These are phyloP conservation scores for Pleoardoris graminearum DNA, from an alignment of 2,329 filamentous ascomycete genomes.

Conservation along the genomic window DNA sequence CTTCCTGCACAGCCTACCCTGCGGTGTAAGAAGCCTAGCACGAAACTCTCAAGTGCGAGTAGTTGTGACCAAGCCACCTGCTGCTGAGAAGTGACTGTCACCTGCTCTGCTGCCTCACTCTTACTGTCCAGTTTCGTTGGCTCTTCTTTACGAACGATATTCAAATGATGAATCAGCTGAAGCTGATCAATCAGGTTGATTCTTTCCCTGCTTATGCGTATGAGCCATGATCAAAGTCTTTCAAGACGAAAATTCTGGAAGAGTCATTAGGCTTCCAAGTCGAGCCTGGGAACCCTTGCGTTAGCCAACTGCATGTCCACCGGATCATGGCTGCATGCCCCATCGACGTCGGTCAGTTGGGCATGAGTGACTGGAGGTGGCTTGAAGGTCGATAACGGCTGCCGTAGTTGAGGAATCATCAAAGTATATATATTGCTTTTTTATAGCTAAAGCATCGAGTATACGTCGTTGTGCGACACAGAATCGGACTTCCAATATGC, in stretches of 20 bases:
- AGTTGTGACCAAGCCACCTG: slow-evolving; percentile 4
- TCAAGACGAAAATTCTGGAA: neutral
- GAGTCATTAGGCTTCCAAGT: neutral
- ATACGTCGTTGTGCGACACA: no score
- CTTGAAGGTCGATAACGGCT: neutral
- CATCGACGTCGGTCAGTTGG: neutral
- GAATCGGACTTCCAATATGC: no score
- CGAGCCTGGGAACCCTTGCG: neutral
- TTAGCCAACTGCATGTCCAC: neutral
- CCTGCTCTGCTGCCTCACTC: neutral
- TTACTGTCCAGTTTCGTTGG: neutral
- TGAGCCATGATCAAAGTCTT: neutral
- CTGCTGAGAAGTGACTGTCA: slow-evolving; percentile 8
- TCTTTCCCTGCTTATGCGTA: no score
- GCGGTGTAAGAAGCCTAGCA: slow-evolving; percentile 16
- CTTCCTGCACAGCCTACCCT: slow-evolving; percentile 16
- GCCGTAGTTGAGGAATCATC: neutral
- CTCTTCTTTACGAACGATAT: no score
- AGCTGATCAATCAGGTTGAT: no score
- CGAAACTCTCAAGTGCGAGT: slow-evolving; percentile 7
- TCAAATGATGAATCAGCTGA: no score
- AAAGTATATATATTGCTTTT: neutral
- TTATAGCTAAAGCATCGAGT: no score
- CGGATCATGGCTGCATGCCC: neutral
- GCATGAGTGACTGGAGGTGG: neutral